Conservation (phyloP, 805 yeast species). For the Millerozyma acaciae region DNA sequence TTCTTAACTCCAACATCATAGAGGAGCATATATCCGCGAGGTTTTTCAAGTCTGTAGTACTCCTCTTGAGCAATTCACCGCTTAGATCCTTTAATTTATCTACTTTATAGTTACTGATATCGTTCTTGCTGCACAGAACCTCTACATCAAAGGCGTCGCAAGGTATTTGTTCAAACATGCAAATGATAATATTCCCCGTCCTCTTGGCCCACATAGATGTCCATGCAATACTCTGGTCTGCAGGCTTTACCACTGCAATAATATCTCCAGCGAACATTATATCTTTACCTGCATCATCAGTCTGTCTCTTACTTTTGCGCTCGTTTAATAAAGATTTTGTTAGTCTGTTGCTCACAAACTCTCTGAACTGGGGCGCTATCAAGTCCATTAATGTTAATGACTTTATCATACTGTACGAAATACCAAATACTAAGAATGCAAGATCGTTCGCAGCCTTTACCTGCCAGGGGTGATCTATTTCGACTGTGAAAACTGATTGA, state of each 20-base stretch:
- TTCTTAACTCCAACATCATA: constrained; percentile 20
- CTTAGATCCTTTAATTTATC: constrained; percentile 30
- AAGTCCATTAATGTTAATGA: constrained; percentile 69
- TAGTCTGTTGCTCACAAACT: constrained; percentile 60
- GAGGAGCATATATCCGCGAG: constrained; percentile 25
- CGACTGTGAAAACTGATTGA: constrained; percentile 83
- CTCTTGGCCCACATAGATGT: constrained; percentile 90
- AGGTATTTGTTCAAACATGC: constrained; percentile 83
- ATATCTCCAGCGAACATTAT: constrained; percentile 79
- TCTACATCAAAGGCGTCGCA: constrained; percentile 57
- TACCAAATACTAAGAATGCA: constrained; percentile 84
- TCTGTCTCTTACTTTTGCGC: constrained; percentile 14
- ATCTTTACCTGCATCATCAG: constrained; percentile 20
- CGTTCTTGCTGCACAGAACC: constrained; percentile 23
- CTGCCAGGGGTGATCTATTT: constrained; percentile 69
- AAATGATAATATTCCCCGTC: constrained; percentile 64
- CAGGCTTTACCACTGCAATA: constrained; percentile 70
- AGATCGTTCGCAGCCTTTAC: constrained; percentile 84
- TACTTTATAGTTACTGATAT: constrained; percentile 14
- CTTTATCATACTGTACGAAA: constrained; percentile 59
- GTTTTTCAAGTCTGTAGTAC: constrained; percentile 10
- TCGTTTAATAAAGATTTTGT: constrained; percentile 20
- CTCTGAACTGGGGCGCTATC: constrained; percentile 71
- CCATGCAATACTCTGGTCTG: constrained; percentile 63
- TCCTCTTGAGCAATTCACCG: constrained; percentile 26